A percentile compares a stretch with the other conserved stretches of the same genome.
These are phyloP conservation scores for Macrocystidia cucumis DNA, from an alignment of 1,284 basidiomycete genomes.

Conservation along the genomic window DNA sequence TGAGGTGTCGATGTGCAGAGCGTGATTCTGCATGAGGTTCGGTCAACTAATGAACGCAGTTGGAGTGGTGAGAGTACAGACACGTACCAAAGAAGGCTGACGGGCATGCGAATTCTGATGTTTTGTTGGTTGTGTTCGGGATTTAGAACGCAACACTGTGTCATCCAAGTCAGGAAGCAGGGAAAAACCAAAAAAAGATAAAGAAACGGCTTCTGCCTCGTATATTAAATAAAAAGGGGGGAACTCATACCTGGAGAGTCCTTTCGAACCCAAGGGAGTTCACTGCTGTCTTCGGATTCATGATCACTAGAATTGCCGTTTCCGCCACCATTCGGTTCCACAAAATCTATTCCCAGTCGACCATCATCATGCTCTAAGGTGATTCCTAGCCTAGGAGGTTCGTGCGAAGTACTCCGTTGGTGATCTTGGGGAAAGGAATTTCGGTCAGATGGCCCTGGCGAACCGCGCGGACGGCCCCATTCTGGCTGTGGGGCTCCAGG, in stretches of 20 bases:
- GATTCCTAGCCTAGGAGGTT: constrained; percentile 37
- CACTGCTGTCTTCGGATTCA: constrained; percentile 41
- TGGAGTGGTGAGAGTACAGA: too few species aligned
- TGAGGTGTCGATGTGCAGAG: constrained; percentile 30
- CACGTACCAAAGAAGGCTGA: too few species aligned
- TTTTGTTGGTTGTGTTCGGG: too few species aligned
- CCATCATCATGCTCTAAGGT: constrained; percentile 48
- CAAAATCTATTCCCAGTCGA: constrained; percentile 53
- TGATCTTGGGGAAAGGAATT: constrained; percentile 15
- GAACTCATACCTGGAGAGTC: constrained; percentile 26
- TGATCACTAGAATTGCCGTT: constrained; percentile 28
- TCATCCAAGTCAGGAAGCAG: too few species aligned
- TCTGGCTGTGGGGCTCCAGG: constrained; percentile 18
- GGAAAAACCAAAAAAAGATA: too few species aligned
- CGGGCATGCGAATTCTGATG: too few species aligned
- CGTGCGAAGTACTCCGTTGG: constrained; percentile 19
- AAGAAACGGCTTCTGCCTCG: too few species aligned
- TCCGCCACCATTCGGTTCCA: too few species aligned
- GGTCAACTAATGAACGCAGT: too few species aligned
- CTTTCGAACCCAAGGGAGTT: constrained; percentile 52
- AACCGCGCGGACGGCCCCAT: constrained; percentile 17
- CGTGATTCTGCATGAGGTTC: too few species aligned
- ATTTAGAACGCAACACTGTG: too few species aligned
- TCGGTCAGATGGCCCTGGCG: constrained; percentile 21
- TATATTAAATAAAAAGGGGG: constrained; percentile 7